A percentile compares a stretch with the other conserved stretches of the same genome.
These are phyloP conservation scores for Macadamia tetraphylla DNA, from an alignment of 164 flowering plant genomes.

Conservation along the genomic window DNA sequence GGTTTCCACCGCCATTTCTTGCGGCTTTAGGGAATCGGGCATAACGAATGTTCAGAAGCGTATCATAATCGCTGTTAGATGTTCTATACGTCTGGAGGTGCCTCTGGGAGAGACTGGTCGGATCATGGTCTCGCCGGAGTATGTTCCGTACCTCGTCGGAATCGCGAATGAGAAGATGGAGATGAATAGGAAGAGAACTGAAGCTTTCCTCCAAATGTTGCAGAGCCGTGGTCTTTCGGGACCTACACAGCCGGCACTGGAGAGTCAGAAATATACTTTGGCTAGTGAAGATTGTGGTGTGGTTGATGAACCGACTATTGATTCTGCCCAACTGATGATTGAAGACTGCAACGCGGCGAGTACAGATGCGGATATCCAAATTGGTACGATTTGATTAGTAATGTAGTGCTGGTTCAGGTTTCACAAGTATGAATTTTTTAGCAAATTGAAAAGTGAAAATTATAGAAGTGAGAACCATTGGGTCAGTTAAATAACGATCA, in stretches of 20 bases:
- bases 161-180: slow-evolving; percentile 78
- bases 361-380: slow-evolving; percentile 8
- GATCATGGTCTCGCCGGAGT: slow-evolving; percentile 59
- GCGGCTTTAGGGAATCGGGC: slow-evolving; percentile 83
- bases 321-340: slow-evolving; percentile 1
- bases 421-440: not conserved
- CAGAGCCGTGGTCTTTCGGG: slow-evolving; percentile 10
- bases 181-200: slow-evolving; percentile 63
- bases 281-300: not conserved
- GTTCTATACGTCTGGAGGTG: slow-evolving; percentile 85
- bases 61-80: slow-evolving; percentile 67
- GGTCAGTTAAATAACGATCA: too few relatives aligned
- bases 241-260: not conserved
- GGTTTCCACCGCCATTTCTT: slow-evolving; percentile 57
- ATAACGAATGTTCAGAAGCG: slow-evolving; percentile 58
- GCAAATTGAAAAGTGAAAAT: too few relatives aligned
- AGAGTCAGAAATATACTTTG: not conserved
- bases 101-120: slow-evolving; percentile 50
- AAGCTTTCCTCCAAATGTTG: slow-evolving; percentile 50
- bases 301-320: slow-evolving; percentile 6
- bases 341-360: slow-evolving; percentile 14
- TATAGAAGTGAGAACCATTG: too few relatives aligned
- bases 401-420: not conserved
- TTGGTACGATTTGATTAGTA: slow-evolving; percentile 18
- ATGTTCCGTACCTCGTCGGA: slow-evolving; percentile 55